Base-by-base conservation (phyloP, 495 filamentous ascomycete species). In the Penicillium lividum region DNA sequence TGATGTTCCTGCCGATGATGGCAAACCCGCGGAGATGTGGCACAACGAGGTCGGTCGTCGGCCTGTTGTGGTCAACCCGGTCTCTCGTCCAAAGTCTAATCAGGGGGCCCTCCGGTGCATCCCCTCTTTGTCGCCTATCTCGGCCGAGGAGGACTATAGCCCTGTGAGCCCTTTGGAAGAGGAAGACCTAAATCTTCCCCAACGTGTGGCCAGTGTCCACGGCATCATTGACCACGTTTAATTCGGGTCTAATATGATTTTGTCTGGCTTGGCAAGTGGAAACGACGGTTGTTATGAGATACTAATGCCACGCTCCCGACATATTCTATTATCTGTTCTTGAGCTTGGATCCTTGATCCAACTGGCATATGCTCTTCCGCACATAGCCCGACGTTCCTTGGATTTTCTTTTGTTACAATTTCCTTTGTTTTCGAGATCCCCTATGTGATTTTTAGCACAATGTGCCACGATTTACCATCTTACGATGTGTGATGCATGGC, bases 41-140 rank as follows among this genome's bases (percentile, higher is more conserved):
- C 81, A 84, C 48, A 75, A 70, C 6, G 78, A 79, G 16, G 77
- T 87, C 40, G 82, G 72, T 13, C 81, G 80, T 42, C 79, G 84
- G 29, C 84, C 65, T 59, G 85, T 62, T 68, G 75, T 68, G 67
- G 80, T 65, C 69, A 80, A 62, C 54, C 75, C 70, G 5, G 42
- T 53, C 7, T 54, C 76, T 22, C 82, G 82, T 7, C 79, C 81
- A n/a, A 86, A 84, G 62, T 89, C 85, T 36, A 83, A 82, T 31
- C 86, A 91, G 69, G 89, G 82, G 0, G 68, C 92, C 15, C 79
- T 93, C 29, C 87, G 86, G 49, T 80, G 78, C 16, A 78, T 80
- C 59, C 70, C 74, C n/a, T 75, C 71, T 4, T 72, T 78, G 43
- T 76, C 73, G 28, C 78, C 78, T 8, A 74, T 76, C 38, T 75